Conservation (phyloP, 2,329 filamentous ascomycete genomes). For the Fusarium sp. region DNA sequence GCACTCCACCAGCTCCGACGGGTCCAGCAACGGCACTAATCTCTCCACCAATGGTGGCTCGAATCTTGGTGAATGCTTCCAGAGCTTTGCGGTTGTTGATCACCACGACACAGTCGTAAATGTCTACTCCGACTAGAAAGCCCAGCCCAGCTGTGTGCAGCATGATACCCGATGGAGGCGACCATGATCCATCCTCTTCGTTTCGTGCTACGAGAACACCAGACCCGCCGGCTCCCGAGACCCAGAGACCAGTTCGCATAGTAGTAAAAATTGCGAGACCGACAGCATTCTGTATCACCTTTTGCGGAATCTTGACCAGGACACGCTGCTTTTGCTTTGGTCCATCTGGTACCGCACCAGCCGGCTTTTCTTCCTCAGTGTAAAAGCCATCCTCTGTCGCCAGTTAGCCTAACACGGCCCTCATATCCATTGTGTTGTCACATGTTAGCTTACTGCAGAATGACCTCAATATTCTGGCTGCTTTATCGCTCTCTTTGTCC, state of each 20-base stretch:
- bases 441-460: conserved; percentile 78
- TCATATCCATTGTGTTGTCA: accelerated
- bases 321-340: conserved; percentile 59
- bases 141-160: conserved; percentile 83
- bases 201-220: conserved; percentile 72
- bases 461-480: conserved; percentile 82
- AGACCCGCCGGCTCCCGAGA: conserved; percentile 75
- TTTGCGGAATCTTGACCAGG: conserved; percentile 64
- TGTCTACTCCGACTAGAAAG: conserved; percentile 83
- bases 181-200: conserved; percentile 75
- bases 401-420: neutral
- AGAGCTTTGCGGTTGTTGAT: conserved; percentile 83
- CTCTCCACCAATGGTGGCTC: conserved; percentile 82
- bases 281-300: conserved; percentile 72
- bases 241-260: conserved; percentile 73
- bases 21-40: conserved; percentile 78
- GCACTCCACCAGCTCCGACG: conserved; percentile 75
- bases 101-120: conserved; percentile 88
- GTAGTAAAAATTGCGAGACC: conserved; percentile 79
- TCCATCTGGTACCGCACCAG: conserved; percentile 42
- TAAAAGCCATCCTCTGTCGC: conserved; percentile 64
- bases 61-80: conserved; percentile 78
- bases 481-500: conserved; percentile 91
- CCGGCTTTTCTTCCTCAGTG: conserved; percentile 51
- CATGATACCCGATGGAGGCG: conserved; percentile 82